These are phyloP conservation scores for Agaricales sp. DNA, from an alignment of 1,284 basidiomycete species.

Conservation along the genomic window DNA sequence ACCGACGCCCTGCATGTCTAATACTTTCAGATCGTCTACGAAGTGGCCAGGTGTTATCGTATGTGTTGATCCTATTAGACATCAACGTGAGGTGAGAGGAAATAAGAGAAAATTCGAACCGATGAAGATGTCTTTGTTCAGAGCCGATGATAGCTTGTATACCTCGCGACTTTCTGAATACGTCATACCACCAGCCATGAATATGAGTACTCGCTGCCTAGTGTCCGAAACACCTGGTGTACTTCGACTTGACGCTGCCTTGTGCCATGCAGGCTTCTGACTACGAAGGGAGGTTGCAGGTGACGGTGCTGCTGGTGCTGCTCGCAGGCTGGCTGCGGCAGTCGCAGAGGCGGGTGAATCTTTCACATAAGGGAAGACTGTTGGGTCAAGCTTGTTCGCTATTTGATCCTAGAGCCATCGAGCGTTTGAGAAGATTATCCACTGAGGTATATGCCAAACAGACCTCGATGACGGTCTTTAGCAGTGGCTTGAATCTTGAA, in stretches of 20 bases:
- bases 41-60: constrained; percentile 77
- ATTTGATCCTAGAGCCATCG: constrained; percentile 63
- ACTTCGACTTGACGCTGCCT: constrained; percentile 44
- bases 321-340: constrained; percentile 33
- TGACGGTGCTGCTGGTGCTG: constrained; percentile 26
- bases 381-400: constrained; percentile 66
- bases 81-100: constrained; percentile 4
- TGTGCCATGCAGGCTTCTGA: constrained; percentile 80
- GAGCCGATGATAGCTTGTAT: constrained; percentile 66
- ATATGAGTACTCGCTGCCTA: constrained; percentile 81
- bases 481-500: constrained; percentile 84
- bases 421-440: background rate
- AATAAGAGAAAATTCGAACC: constrained; percentile 35
- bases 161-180: constrained; percentile 90
- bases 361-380: constrained; percentile 84
- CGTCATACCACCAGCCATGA: constrained; percentile 93
- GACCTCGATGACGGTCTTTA: constrained; percentile 82
- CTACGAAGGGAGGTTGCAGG: constrained; percentile 72
- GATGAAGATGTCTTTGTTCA: constrained; percentile 87
- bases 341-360: constrained; percentile 61
- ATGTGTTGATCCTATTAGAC: constrained; percentile 76
- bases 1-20: constrained; percentile 72
- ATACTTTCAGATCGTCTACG: constrained; percentile 76
- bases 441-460: constrained; percentile 6
- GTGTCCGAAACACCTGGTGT: constrained; percentile 37